Evolutionary conservation across 768 basidiomycete genomes (phyloP).

Genomic region (Tremella yokohamensis): DNA sequence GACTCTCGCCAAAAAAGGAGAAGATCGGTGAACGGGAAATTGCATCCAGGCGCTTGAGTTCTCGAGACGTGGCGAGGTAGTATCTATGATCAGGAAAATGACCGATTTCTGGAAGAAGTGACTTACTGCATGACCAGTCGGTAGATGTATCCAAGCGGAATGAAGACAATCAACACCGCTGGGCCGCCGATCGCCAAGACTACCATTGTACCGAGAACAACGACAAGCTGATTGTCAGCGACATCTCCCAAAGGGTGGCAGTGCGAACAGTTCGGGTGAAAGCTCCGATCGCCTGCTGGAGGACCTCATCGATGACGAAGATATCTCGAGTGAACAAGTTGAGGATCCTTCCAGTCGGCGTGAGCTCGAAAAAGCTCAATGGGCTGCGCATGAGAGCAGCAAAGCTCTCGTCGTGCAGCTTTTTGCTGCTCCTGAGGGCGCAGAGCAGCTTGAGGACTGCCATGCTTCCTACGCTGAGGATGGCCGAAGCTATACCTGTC

Average conservation of each 20-base stretch:
- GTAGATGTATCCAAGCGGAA: conserved; percentile 78
- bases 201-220: conserved; percentile 50
- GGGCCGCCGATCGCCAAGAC: conserved; percentile 83
- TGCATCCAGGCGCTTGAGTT: conserved; percentile 51
- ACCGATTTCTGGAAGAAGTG: background rate
- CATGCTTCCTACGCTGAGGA: conserved; percentile 57
- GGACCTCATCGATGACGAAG: conserved; percentile 67
- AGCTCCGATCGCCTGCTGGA: conserved; percentile 70
- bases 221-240: conserved; percentile 20
- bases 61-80: conserved; percentile 54
- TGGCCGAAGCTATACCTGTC: conserved; percentile 61
- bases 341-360: conserved; percentile 80
- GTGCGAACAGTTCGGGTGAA: conserved; percentile 63
- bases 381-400: conserved; percentile 73
- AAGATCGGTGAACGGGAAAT: conserved; percentile 89
- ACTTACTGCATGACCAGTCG: conserved; percentile 70
- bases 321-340: conserved; percentile 88
- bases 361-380: conserved; percentile 82
- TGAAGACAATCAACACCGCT: conserved; percentile 68
- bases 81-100: conserved; percentile 57
- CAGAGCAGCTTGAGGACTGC: conserved; percentile 74
- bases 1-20: conserved; percentile 55
- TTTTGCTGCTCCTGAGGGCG: conserved; percentile 67
- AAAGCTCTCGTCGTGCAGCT: conserved; percentile 67
- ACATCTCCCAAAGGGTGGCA: conserved; percentile 18